These are phyloP conservation scores for Candida cerambycidarum DNA, from an alignment of 805 yeast genomes.

Conservation along the genomic window DNA sequence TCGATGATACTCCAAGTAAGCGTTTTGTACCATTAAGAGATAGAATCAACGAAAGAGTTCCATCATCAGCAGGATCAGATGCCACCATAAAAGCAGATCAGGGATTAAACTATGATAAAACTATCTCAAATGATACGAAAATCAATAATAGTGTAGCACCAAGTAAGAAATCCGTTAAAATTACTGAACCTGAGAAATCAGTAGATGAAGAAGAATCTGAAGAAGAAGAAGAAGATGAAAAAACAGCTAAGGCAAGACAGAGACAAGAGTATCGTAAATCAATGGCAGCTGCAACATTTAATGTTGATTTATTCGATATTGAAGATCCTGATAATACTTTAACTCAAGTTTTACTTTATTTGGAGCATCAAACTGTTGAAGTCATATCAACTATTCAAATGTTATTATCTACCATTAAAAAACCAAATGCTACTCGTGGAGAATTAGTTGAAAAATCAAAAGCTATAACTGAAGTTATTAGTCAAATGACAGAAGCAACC, in stretches of 20 bases:
- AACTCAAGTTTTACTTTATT: constrained; percentile 75
- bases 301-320: constrained; percentile 73
- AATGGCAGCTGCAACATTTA: constrained; percentile 58
- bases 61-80: constrained; percentile 15
- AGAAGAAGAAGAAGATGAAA: constrained; percentile 24
- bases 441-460: constrained; percentile 68
- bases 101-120: neutral
- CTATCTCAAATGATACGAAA: no score
- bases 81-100: constrained; percentile 11
- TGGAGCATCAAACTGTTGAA: constrained; percentile 91
- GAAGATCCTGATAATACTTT: constrained; percentile 87
- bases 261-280: constrained; percentile 47
- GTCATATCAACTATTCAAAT: constrained; percentile 89
- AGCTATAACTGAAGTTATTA: constrained; percentile 76
- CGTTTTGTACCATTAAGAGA: constrained; percentile 8
- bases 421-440: constrained; percentile 73
- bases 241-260: constrained; percentile 37
- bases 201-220: constrained; percentile 20
- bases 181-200: constrained; percentile 1
- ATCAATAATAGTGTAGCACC: neutral
- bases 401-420: constrained; percentile 71
- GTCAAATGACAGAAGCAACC: constrained; percentile 88
- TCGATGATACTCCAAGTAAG: constrained; percentile 13
- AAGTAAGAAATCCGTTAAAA: neutral
- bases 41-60: constrained; percentile 13